Base-by-base conservation (phyloP, 1,139 yeast genomes). In the Meyerozyma athensensis region DNA sequence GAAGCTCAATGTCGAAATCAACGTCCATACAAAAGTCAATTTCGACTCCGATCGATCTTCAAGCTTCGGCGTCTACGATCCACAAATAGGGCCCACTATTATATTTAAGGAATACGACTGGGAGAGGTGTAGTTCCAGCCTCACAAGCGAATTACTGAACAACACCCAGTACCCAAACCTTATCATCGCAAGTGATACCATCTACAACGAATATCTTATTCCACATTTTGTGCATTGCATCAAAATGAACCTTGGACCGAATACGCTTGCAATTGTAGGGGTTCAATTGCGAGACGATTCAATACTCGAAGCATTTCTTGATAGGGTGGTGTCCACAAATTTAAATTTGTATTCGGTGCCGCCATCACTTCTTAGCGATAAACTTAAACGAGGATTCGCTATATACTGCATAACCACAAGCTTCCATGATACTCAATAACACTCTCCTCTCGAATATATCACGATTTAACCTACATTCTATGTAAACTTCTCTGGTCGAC, bases 181-280 rank as follows among this genome's bases (percentile, higher is more conserved):
- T 14, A 60, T 83, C 3, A 49, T 83, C 12, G 86, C 87, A 0
- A 77, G 84, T 49, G 94, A 83, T 52, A 78, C 87, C 7, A 68
- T 83, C 5, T 83, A 83, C 58, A 84, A 83, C 49, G 85, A 78
- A 41, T 80, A 64, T 45, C 59, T 84, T 33, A 68, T 81, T 2
- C 72, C 72, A 0, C 72, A 62, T 37, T 73, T 83, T 40, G 57
- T 79, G 4, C 54, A 55, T 12, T 66, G 84, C 0, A 36, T 79
- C 17, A 50, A 53, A 20, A 41, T 47, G 19, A 47, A 76, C 16
- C 55, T 71, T 52, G 61, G 57, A 1, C 41, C 43, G 0, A 34
- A 47, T 2, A 65, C 79, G 0, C 65, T 57, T 4, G 64, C 71
- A 0, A 42, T 79, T 3, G 58, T 80, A 2, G 79, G 72, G 0